Evolutionary conservation across 257 asterid genomes (phyloP).

Genomic region (Solanum bukasovii): DNA sequence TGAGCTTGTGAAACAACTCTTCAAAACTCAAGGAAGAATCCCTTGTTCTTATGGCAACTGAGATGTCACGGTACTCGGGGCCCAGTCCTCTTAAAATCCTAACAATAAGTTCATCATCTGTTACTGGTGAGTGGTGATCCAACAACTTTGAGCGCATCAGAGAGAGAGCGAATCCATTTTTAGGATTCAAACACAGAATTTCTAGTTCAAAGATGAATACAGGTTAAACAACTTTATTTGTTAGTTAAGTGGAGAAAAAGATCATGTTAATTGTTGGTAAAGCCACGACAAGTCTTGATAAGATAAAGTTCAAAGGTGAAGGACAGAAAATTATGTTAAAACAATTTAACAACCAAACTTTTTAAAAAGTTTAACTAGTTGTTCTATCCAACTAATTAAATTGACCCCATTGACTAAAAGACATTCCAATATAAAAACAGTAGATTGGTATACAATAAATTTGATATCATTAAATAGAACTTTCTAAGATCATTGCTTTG

Average conservation of each 20-base stretch:
- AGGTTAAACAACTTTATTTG: background rate
- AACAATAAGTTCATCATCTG: too few relatives aligned
- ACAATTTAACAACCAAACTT: background rate
- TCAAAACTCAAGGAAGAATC: too few relatives aligned
- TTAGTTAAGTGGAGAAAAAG: background rate
- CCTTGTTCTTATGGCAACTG: too few relatives aligned
- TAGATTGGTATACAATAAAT: background rate
- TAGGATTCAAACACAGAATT: too few relatives aligned
- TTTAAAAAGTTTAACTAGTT: background rate
- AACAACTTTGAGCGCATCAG: too few relatives aligned
- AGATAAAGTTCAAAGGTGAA: background rate
- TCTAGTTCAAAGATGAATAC: too few relatives aligned
- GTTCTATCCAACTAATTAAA: background rate
- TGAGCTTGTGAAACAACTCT: too few relatives aligned
- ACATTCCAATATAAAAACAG: background rate
- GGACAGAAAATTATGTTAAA: too few relatives aligned
- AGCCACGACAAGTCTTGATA: background rate
- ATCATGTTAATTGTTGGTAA: background rate
- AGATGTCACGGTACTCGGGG: too few relatives aligned
- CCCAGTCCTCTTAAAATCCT: too few relatives aligned
- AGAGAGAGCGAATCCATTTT: too few relatives aligned
- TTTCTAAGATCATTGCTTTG: background rate
- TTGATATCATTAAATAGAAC: background rate
- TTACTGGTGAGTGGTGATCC: too few relatives aligned
- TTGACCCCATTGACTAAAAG: background rate